phyloP scores from a whole-genome alignment of 1,139 yeast genomes.

The Suhomyces atakaporum region DNA sequence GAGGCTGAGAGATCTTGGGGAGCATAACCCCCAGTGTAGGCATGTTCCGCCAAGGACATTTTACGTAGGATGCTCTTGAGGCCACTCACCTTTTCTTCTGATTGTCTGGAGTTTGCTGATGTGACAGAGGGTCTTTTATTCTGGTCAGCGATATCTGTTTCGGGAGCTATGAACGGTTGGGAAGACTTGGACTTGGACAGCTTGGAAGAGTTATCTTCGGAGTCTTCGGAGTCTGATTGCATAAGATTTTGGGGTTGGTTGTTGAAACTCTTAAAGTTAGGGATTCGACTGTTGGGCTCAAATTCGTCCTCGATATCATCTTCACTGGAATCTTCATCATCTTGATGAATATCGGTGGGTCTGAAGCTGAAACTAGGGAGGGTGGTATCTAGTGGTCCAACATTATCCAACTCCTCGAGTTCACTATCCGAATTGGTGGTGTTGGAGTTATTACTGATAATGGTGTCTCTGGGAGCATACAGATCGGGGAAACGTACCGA shows the following conservation, averaged over 20 bases:
- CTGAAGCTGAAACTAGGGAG: slow-evolving; percentile 22
- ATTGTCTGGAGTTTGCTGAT: slow-evolving; percentile 8
- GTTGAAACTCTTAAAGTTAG: slow-evolving; percentile 7
- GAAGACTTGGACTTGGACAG: slow-evolving; percentile 7
- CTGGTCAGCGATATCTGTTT: slow-evolving; percentile 28
- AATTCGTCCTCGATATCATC: slow-evolving; percentile 13
- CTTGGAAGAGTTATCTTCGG: slow-evolving; percentile 12
- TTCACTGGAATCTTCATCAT: slow-evolving; percentile 8
- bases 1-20: slow-evolving; percentile 25
- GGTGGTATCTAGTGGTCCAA: slow-evolving; percentile 10
- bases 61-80: slow-evolving; percentile 30
- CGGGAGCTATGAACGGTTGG: slow-evolving; percentile 5
- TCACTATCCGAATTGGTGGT: slow-evolving; percentile 26
- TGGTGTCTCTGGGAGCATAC: slow-evolving; percentile 27
- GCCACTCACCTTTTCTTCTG: slow-evolving; percentile 10
- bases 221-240: slow-evolving; percentile 14
- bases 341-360: slow-evolving; percentile 12
- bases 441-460: slow-evolving; percentile 29
- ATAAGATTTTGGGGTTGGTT: slow-evolving; percentile 10
- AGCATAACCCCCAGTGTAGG: slow-evolving; percentile 24
- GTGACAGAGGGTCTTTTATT: slow-evolving; percentile 12
- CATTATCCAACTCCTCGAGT: slow-evolving; percentile 14
- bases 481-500: slow-evolving; percentile 36
- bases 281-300: slow-evolving; percentile 5
- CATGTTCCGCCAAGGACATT: slow-evolving; percentile 38